phyloP scores from a whole-genome alignment of 306 rosid genomes.

The Alnus glutinosa region DNA sequence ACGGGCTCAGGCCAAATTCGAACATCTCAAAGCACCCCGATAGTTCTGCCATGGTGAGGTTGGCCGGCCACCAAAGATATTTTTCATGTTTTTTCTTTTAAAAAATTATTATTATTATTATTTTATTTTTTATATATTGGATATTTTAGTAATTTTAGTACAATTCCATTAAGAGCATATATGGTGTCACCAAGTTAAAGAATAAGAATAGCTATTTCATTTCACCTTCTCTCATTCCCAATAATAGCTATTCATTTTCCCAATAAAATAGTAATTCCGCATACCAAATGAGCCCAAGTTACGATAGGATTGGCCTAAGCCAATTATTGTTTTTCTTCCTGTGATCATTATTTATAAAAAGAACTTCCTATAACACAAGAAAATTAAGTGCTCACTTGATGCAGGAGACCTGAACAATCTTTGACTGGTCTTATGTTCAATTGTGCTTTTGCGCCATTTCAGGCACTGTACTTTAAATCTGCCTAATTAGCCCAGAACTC shows the following conservation, averaged over 20 bases:
- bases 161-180: no score
- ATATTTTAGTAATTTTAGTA: no score
- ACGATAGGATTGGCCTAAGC: background rate
- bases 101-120: no score
- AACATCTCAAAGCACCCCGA: conserved; percentile 12
- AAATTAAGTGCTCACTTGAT: background rate
- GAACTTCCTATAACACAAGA: background rate
- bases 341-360: background rate
- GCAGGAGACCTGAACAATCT: background rate
- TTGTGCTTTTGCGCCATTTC: background rate
- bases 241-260: no score
- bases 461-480: background rate
- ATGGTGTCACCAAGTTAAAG: no score
- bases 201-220: no score
- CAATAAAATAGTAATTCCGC: no score
- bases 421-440: background rate
- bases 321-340: background rate
- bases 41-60: no score
- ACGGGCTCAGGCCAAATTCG: conserved; percentile 2
- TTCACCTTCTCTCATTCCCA: no score
- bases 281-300: background rate
- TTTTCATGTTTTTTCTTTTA: no score
- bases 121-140: no score
- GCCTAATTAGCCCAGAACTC: background rate
- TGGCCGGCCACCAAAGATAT: no score